Evolutionary conservation across 208 protist species (phyloP), one percentile per base, ranked within the genome.

Genomic region (Kentomonas sorsogonicus): DNA sequence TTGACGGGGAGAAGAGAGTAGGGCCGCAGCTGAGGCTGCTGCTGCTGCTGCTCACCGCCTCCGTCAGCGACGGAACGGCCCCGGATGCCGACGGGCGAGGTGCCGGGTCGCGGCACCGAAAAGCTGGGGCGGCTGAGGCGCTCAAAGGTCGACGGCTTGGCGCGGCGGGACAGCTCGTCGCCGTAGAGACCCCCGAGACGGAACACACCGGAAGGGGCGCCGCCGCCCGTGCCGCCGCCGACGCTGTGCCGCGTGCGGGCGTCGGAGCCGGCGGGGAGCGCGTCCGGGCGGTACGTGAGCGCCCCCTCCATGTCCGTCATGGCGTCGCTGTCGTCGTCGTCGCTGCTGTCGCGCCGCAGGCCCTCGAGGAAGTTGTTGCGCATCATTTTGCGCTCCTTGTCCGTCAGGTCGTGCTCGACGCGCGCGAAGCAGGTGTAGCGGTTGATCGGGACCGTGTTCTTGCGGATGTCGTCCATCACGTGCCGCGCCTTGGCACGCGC

Each of bases 401-500:
- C 16, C 34, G 51, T 18, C 7, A 58, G 30, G 54, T 77, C 61
- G 26, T 62, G 57, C 46, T 76, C 72, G 10, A 74, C 67, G 15
- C 68, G 66, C 22, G 72, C 70, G 39, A 73, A 86, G 45, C 73
- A 78, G 60, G 81, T 74, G 56, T 77, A 82, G 38, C 86, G 82
- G 58, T 90, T 82, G 22, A 89, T 86, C 10, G 86, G 86, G 26
- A 93, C 69, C 31, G 82, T 73, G 30, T 75, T 70, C 34, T 57
- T 56, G 10, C 77, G 79, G 44, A 93, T 72, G 41, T 67, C 55
- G 53, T 89, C 71, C 53, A 93, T 72, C 27, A 93, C 29, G 7
- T 68, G 69, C 9, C 86, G 69, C 1, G 82, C 83, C 57, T 89
- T 85, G 6, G 79, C 76, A 20, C 86, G 70, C 13, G 86, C 86